These are phyloP conservation scores for Xylariaceae sp. DNA, from an alignment of 2,329 filamentous ascomycete genomes.

Conservation along the genomic window DNA sequence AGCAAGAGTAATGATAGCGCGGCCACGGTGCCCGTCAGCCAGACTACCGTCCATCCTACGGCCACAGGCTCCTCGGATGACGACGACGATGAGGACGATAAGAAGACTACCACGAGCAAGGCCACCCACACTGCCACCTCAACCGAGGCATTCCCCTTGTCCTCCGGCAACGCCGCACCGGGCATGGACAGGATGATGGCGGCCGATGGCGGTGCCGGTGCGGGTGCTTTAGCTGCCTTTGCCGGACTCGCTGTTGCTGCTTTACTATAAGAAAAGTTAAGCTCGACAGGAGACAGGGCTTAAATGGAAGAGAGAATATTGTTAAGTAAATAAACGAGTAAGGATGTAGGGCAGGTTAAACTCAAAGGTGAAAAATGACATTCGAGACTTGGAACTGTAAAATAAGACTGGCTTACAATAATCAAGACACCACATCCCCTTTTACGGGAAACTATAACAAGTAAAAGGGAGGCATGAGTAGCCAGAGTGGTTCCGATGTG, in stretches of 20 bases:
- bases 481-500: too few relatives aligned
- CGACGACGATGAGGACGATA: neutral
- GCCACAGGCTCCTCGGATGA: constrained; percentile 1
- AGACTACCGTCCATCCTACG: constrained; percentile 1
- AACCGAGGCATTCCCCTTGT: neutral
- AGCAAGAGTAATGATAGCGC: neutral
- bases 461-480: too few relatives aligned
- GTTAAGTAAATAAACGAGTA: neutral
- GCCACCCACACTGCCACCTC: neutral
- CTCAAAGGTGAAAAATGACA: too few relatives aligned
- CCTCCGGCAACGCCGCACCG: constrained; percentile 6
- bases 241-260: constrained; percentile 24
- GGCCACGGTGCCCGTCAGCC: neutral
- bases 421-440: too few relatives aligned
- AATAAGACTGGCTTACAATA: too few relatives aligned
- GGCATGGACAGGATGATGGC: too few relatives aligned
- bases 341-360: too few relatives aligned
- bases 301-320: too few relatives aligned
- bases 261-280: constrained; percentile 21
- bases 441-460: too few relatives aligned
- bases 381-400: too few relatives aligned
- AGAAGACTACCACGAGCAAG: neutral
- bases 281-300: too few relatives aligned
- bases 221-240: constrained; percentile 23
- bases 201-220: constrained; percentile 1